A percentile compares a stretch with the other conserved stretches of the same genome.
These are phyloP conservation scores for Verticillium isaacii DNA, from an alignment of 2,329 filamentous ascomycete species.

Conservation along the genomic window DNA sequence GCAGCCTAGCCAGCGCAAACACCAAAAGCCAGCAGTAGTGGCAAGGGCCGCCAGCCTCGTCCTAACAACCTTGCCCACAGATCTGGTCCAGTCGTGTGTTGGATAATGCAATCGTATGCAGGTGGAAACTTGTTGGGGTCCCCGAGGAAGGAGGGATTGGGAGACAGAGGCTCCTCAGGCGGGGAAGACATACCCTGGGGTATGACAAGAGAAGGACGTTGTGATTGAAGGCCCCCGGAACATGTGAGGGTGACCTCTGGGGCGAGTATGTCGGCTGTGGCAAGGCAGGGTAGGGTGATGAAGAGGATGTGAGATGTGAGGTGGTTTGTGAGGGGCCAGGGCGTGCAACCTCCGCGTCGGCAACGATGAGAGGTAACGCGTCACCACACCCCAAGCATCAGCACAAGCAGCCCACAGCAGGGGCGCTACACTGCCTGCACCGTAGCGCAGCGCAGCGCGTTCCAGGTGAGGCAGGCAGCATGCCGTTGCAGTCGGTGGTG, in stretches of 20 bases:
- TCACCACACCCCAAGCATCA: background rate
- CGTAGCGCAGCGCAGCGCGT: background rate
- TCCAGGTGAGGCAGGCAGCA: background rate
- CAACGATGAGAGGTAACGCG: background rate
- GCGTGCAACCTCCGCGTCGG: background rate
- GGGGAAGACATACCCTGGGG: background rate
- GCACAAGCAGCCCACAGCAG: background rate
- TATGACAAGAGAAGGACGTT: background rate
- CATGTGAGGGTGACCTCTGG: background rate
- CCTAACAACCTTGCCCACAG: background rate
- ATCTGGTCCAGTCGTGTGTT: too few species aligned
- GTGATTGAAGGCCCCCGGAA: background rate
- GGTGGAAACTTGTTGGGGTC: background rate
- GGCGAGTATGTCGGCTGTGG: background rate
- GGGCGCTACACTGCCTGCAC: background rate
- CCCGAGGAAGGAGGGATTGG: background rate
- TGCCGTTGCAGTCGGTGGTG: background rate
- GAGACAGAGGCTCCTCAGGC: background rate
- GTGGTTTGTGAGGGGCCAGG: background rate
- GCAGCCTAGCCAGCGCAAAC: slow-evolving; percentile 12
- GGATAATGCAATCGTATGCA: background rate
- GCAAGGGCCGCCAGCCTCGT: background rate
- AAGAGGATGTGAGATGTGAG: background rate
- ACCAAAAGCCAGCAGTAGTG: background rate
- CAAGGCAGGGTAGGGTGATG: background rate